Evolutionary conservation across 306 rosid genomes (phyloP), one percentile per base, ranked within the genome.

Genomic region (Cucumis melo): DNA sequence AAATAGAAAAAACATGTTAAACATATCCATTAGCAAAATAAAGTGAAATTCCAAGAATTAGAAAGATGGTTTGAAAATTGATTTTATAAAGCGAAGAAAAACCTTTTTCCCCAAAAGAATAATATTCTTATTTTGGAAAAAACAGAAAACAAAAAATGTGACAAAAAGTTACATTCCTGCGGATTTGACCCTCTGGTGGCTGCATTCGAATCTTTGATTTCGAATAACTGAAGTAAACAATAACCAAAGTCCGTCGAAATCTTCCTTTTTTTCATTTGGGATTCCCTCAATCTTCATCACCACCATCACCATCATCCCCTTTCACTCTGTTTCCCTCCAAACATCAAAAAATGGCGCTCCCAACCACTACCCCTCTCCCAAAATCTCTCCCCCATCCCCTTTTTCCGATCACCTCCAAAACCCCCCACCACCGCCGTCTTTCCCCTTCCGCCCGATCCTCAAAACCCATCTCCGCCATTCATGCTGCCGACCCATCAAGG

Each of bases 401-500:
- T 7, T 19, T 55, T 64, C 24, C 62, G 24, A 42, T 57, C 74
- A 20, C 70, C 7, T 9, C 54, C 55, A 16, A 36, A 60, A 19
- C 78, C 64, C 6, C 38, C 73, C 68, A 3, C 36, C 55, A 17
- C 54, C 73, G 42, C 24, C 59, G 8, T 39, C 17, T 46, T 46
- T 1, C 53, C 53, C 17, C 53, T 3, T 46, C 53, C 44, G 29
- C 16, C 54, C 56, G 51, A 74, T 39, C 19, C 0, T 32, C 15
- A 20, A 74, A 78, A 41, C 75, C 78, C 72, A 74, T 81, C 39
- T 83, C 78, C 20, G 84, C 84, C 70, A 53, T 83, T 23, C 84
- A 83, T 20, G 76, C 86, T 17, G 81, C 83, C n/a, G 83, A 77
- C 38, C 68, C 81, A 11, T 74, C 80, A 5, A 80, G 65, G 77